These are phyloP conservation scores for Metschnikowia cerradonensis DNA, from an alignment of 805 yeast genomes.

Conservation along the genomic window DNA sequence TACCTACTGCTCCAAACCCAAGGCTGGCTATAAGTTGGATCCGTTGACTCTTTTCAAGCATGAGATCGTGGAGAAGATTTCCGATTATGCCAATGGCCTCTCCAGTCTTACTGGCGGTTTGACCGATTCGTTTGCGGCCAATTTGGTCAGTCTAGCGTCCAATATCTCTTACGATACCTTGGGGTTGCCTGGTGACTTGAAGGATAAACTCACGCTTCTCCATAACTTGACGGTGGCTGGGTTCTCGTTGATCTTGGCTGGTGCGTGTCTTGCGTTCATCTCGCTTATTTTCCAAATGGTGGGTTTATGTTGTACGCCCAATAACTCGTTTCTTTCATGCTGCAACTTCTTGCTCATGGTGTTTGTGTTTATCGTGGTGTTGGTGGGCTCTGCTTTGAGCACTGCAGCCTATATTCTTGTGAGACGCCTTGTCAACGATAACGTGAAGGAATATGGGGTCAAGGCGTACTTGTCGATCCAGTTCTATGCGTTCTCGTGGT, in stretches of 20 bases:
- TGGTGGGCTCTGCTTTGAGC: constrained; percentile 49
- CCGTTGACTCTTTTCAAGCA: constrained; percentile 38
- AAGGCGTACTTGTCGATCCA: constrained; percentile 45
- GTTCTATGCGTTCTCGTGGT: constrained; percentile 65
- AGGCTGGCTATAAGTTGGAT: constrained; percentile 54
- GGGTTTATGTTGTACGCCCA: constrained; percentile 40
- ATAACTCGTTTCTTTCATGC: constrained; percentile 44
- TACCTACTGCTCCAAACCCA: constrained; percentile 52
- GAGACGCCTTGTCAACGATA: constrained; percentile 48
- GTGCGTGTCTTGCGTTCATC: constrained; percentile 37
- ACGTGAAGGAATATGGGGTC: constrained; percentile 49
- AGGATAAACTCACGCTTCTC: constrained; percentile 42
- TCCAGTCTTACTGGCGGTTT: constrained; percentile 11
- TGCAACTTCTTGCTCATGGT: constrained; percentile 42
- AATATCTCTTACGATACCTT: constrained; percentile 29
- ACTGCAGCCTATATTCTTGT: constrained; percentile 59
- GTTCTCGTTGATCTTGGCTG: constrained; percentile 41
- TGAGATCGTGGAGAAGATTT: constrained; percentile 30
- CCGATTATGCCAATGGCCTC: constrained; percentile 22
- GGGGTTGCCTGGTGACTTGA: constrained; percentile 51
- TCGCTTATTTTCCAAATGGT: constrained; percentile 46
- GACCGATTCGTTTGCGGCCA: constrained; percentile 8
- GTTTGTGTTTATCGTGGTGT: constrained; percentile 42
- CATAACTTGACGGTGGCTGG: constrained; percentile 52
- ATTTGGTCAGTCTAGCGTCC: constrained; percentile 11